phyloP scores from a whole-genome alignment of 2,329 filamentous ascomycete species.

The Aspergillus eucalypticola region DNA sequence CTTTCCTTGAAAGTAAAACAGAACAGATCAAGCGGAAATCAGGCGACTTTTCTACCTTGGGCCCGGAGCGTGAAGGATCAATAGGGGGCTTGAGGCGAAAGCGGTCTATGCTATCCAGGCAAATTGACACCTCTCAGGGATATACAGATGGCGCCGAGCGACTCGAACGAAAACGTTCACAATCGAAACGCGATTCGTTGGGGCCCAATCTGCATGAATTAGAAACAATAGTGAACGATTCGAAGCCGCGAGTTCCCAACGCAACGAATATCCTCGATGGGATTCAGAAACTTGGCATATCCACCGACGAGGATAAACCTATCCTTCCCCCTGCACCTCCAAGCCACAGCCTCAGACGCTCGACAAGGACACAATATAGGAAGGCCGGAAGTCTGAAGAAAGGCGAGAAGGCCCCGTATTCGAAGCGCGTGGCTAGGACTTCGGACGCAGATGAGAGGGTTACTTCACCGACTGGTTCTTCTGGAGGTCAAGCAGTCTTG shows the following conservation, averaged over 20 bases:
- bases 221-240: constrained; percentile 80
- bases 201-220: constrained; percentile 69
- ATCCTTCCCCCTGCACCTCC: constrained; percentile 75
- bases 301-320: constrained; percentile 70
- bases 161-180: constrained; percentile 71
- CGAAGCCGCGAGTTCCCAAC: constrained; percentile 66
- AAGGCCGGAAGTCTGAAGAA: constrained; percentile 77
- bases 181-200: constrained; percentile 54
- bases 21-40: constrained; percentile 85
- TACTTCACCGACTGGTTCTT: constrained; percentile 43
- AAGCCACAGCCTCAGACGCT: constrained; percentile 79
- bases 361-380: constrained; percentile 87
- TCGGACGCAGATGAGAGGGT: constrained; percentile 58
- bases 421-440: constrained; percentile 68
- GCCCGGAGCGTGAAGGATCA: constrained; percentile 56
- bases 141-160: constrained; percentile 84
- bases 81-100: constrained; percentile 71
- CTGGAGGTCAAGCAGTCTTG: constrained; percentile 37
- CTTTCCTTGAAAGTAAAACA: constrained; percentile 89
- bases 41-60: constrained; percentile 63
- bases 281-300: constrained; percentile 47
- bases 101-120: constrained; percentile 92
- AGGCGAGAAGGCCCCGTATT: constrained; percentile 72
- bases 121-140: constrained; percentile 75
- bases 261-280: constrained; percentile 57